Conservation (phyloP, 441 rosid species). For the Iberis amara region DNA sequence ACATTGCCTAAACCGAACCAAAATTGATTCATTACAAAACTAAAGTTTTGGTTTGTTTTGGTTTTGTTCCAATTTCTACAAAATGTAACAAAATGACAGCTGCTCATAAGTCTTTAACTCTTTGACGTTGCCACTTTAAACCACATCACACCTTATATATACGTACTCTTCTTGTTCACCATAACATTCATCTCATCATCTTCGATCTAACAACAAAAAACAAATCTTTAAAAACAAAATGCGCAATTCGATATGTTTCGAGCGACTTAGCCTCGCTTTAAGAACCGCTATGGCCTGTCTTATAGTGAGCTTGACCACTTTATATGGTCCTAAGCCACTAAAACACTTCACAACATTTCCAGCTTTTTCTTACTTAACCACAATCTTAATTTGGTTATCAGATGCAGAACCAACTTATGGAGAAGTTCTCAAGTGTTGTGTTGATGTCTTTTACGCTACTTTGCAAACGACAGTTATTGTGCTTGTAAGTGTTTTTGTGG, state of each 20-base stretch:
- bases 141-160: slow-evolving; percentile 28
- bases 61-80: slow-evolving; percentile 13
- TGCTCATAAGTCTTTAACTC: slow-evolving; percentile 22
- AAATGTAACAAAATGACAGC: slow-evolving; percentile 20
- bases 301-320: slow-evolving; percentile 52
- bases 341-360: slow-evolving; percentile 39
- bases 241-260: slow-evolving; percentile 25
- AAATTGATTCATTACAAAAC: slow-evolving; percentile 2
- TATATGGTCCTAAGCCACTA: slow-evolving; percentile 47
- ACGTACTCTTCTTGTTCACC: slow-evolving; percentile 31
- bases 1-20: no score
- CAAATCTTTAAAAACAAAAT: slow-evolving; percentile 18
- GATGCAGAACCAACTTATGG: slow-evolving; percentile 73
- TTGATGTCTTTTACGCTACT: slow-evolving; percentile 45
- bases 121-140: slow-evolving; percentile 28
- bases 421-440: slow-evolving; percentile 47
- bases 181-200: slow-evolving; percentile 29
- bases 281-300: slow-evolving; percentile 61
- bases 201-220: background rate
- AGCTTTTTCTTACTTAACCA: slow-evolving; percentile 60
- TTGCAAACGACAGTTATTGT: slow-evolving; percentile 42
- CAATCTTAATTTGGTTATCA: slow-evolving; percentile 50
- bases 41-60: slow-evolving; percentile 22
- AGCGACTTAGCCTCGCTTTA: slow-evolving; percentile 35
- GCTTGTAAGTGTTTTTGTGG: slow-evolving; percentile 35